These are phyloP conservation scores for Pseudohalonectria lignicola DNA, from an alignment of 2,329 filamentous ascomycete species.

Conservation along the genomic window DNA sequence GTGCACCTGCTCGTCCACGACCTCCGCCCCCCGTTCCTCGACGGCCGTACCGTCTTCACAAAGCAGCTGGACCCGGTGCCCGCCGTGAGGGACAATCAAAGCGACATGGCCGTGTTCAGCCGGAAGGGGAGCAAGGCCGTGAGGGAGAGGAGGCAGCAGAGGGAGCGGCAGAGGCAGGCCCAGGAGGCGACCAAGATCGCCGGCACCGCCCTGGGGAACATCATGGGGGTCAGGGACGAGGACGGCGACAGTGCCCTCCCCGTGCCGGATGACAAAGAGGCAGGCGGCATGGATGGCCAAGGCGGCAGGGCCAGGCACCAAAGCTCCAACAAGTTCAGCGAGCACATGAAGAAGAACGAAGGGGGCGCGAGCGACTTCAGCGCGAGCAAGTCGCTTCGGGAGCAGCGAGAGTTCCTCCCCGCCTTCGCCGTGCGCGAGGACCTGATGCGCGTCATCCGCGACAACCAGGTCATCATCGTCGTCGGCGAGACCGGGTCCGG, in stretches of 20 bases:
- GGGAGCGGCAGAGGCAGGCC: conserved; percentile 86
- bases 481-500: conserved; percentile 96
- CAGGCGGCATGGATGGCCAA: too few species aligned
- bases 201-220: conserved; percentile 82
- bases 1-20: conserved; percentile 91
- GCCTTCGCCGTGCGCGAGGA: conserved; percentile 96
- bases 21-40: conserved; percentile 84
- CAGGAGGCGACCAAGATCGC: conserved; percentile 90
- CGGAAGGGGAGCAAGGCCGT: conserved; percentile 91
- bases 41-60: conserved; percentile 91
- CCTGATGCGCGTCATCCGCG: conserved; percentile 77
- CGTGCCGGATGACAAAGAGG: conserved; percentile 51
- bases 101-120: conserved; percentile 98
- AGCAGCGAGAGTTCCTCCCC: conserved; percentile 87
- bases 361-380: conserved; percentile 78
- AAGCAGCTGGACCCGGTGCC: conserved; percentile 94
- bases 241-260: conserved; percentile 75
- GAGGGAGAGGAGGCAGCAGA: conserved; percentile 80
- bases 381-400: conserved; percentile 76
- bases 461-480: conserved; percentile 95
- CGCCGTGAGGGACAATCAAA: conserved; percentile 85
- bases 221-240: conserved; percentile 90
- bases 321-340: conserved; percentile 64
- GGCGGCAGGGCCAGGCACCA: conserved; percentile 38
- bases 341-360: conserved; percentile 80